Evolutionary conservation across 75 land plant genomes (phyloP), one percentile per base, ranked within the genome.

Genomic region (Chamaecyparis obtusa): DNA sequence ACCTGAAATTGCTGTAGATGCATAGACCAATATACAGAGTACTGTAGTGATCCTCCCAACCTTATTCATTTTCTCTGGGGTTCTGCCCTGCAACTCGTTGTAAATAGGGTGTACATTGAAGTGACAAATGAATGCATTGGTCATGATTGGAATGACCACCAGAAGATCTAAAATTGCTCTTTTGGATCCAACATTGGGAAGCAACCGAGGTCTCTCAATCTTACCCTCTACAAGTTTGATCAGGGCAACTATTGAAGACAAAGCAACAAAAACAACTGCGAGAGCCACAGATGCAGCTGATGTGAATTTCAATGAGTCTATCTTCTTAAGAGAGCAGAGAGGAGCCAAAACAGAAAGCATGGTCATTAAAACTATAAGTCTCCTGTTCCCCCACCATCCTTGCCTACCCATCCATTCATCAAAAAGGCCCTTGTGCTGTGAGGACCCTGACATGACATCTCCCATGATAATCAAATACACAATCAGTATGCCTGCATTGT

Each of bases 91-190:
- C 17, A 98, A 93, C 88, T 98, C 99, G 67, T 91, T 91, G 64
- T 96, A 98, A 30, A 96, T 98, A 3, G 99, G 99, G 72, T 95
- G 99, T 13, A 98, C 94, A 86, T 98, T 98, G 85, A 98, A 98
- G 57, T 98, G 99, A 78, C 99, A 98, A 5, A 98, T 91, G 85
- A 92, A 98, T 14, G 99, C 99, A 88, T 98, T 98, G 9, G 99
- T 93, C 99, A 98, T 98, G 86, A 98, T 96, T 4, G 99, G 99
- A 37, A 98, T 92, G 16, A 98, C 99, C 33, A 95, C 98, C 32
- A 98, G 93, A 84, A 98, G 92, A 83, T 98, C 99, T 76, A 98
- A 77, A n/a, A 96, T 89, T 21, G 96, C 93, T 57, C 87, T 85
- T 86, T 87, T 89, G 4, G 97, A 93, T 1, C 91, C 91, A 85